Percentiles rank a stretch among this genome's conserved stretches.
phyloP scores from a whole-genome alignment of 225 moss, liverwort and hornwort species.

The Sphagnum contortum region DNA sequence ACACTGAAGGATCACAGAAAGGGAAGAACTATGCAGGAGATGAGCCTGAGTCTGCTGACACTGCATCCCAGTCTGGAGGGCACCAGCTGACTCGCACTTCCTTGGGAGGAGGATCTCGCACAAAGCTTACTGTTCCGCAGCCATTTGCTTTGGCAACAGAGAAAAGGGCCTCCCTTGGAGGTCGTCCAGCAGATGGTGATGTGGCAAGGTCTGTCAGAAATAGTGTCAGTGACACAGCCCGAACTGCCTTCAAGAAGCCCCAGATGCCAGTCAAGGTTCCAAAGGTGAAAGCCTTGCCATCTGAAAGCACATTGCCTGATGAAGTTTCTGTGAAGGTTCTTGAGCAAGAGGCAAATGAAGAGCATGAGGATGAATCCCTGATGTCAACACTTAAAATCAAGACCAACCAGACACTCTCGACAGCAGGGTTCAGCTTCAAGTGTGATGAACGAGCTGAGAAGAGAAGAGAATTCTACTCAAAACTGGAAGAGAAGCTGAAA shows the following conservation, averaged over 20 bases:
- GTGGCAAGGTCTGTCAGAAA: conserved; percentile 10
- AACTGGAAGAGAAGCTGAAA: conserved; percentile 73
- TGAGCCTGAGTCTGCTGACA: conserved; percentile 37
- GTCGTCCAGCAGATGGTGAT: conserved; percentile 47
- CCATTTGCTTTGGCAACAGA: conserved; percentile 83
- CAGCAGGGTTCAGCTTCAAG: conserved; percentile 75
- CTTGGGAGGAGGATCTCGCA: conserved; percentile 38
- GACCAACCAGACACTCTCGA: conserved; percentile 57
- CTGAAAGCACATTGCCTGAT: conserved; percentile 38
- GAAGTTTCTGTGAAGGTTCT: conserved; percentile 28
- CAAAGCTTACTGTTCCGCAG: conserved; percentile 78
- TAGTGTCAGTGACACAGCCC: not conserved
- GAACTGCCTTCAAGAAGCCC: conserved; percentile 13
- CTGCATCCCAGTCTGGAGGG: conserved; percentile 30
- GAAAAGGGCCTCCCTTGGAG: conserved; percentile 71
- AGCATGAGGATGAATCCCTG: conserved; percentile 23
- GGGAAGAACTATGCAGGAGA: conserved; percentile 45
- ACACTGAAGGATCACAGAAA: conserved; percentile 41
- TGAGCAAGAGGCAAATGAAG: conserved; percentile 24
- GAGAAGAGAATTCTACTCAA: conserved; percentile 76
- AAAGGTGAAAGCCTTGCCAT: conserved; percentile 28
- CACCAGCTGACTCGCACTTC: conserved; percentile 27
- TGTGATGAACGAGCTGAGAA: conserved; percentile 87
- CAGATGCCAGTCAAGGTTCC: conserved; percentile 8
- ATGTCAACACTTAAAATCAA: conserved; percentile 59